These are phyloP conservation scores for Zygosaccharomyces sapae DNA, from an alignment of 1,139 yeast genomes.

Conservation along the genomic window DNA sequence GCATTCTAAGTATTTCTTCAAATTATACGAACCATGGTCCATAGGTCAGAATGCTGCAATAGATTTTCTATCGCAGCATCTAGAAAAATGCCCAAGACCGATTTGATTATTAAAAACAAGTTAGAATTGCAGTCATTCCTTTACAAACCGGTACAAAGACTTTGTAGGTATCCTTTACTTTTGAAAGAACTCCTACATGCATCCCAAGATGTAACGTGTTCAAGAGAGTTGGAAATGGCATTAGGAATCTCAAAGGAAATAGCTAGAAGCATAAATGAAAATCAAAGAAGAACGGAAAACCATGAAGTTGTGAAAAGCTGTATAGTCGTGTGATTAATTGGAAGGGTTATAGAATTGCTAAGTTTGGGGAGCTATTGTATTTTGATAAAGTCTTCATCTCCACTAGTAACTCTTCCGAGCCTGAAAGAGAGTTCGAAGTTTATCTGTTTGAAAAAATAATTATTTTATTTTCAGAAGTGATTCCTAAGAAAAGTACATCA, in stretches of 20 bases:
- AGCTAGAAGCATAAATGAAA: constrained; percentile 88
- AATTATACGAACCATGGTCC: constrained; percentile 88
- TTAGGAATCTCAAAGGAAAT: constrained; percentile 63
- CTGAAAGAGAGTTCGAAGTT: constrained; percentile 84
- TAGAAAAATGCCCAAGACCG: constrained; percentile 26
- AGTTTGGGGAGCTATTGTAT: constrained; percentile 79
- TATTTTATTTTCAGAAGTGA: constrained; percentile 62
- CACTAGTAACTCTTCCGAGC: constrained; percentile 45
- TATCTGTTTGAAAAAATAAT: constrained; percentile 85
- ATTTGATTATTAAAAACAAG: constrained; percentile 68
- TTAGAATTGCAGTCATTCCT: constrained; percentile 87
- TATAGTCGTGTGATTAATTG: constrained; percentile 77
- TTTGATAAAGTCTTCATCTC: constrained; percentile 74
- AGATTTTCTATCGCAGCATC: constrained; percentile 62
- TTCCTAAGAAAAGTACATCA: constrained; percentile 38
- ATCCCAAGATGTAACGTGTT: constrained; percentile 51
- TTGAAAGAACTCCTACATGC: constrained; percentile 69
- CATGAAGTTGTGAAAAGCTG: constrained; percentile 65
- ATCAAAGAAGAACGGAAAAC: constrained; percentile 90
- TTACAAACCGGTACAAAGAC: constrained; percentile 89
- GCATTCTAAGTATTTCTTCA: constrained; percentile 78
- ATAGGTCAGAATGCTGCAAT: constrained; percentile 81
- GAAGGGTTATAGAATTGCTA: constrained; percentile 84
- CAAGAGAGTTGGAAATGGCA: constrained; percentile 68
- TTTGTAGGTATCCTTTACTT: constrained; percentile 87